Base-by-base conservation (phyloP, 2,329 filamentous ascomycete genomes). In the Aspergillus fructus region DNA sequence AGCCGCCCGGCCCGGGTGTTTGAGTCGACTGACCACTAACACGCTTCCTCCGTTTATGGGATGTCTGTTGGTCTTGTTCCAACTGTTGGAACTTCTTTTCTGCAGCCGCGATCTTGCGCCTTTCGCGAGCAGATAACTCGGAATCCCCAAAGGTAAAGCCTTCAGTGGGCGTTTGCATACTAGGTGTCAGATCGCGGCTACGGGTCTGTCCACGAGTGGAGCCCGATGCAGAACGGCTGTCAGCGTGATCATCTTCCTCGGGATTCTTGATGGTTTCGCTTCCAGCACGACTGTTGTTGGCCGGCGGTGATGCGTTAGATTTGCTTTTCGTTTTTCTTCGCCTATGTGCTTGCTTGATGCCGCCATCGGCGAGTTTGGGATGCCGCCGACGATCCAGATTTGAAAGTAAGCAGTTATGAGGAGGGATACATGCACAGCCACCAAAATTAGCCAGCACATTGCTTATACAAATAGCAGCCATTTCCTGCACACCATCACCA, bases 101-200 rank as follows among this genome's bases (percentile, higher is more conserved):
- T 42, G 83, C 82, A 55, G 84, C 83, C 53, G 84, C 83, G 47
- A 88, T 78, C 70, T 88, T 88, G 58, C 84, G 82, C 65, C 81
- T 81, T 63, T 88, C 85, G 5, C 85, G 79, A 59, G 83, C 84
- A 2, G 85, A 87, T 60, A 87, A 75, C 60, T 85, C 84, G 2
- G 78, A 69, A 11, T 78, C 74, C 50, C 74, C 69, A 42, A 79
- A 63, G 1, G 63, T 57, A 56, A 58, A 43, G 2, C 30, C 53
- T 7, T 79, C 80, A 9, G 48, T 59, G 27, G 76, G 71, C 7
- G 77, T 80, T 61, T 80, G 79, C 11, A 78, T 78, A 49, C 81
- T 82, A 2, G 85, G 85, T 5, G 84, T 87, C 47, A 85, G 79
- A 66, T 87, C 85, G 41, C 85, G 83, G 70, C 85, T 87, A 49